Evolutionary conservation across 225 moss, liverwort and hornwort genomes (phyloP).

Genomic region (Marchantia paleacea): DNA sequence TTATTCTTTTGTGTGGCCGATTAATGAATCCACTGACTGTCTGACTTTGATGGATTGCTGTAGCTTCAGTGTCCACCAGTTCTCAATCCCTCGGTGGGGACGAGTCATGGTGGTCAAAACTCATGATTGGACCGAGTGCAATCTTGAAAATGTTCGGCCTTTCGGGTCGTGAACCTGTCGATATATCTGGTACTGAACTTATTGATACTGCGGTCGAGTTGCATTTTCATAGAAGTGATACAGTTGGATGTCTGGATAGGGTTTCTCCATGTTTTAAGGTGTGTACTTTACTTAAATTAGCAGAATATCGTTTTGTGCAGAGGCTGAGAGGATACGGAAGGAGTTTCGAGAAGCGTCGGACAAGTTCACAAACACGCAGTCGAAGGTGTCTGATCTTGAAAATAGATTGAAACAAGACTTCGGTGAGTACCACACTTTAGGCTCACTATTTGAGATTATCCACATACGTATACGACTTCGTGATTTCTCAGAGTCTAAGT

Average conservation of each 20-base stretch:
- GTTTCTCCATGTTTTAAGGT: neutral
- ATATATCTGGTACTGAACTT: slow-evolving; percentile 62
- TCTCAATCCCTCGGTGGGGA: slow-evolving; percentile 15
- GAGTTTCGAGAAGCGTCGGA: slow-evolving; percentile 61
- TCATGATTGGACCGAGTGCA: slow-evolving; percentile 37
- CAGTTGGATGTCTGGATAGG: neutral
- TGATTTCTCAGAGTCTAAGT: neutral
- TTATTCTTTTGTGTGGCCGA: neutral
- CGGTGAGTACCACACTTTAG: slow-evolving; percentile 36
- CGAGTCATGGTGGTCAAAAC: slow-evolving; percentile 75
- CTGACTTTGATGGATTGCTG: neutral
- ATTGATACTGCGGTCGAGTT: neutral
- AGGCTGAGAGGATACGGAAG: slow-evolving; percentile 74
- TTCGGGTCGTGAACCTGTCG: slow-evolving; percentile 57
- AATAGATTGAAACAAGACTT: slow-evolving; percentile 69
- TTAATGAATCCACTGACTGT: neutral
- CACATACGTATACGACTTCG: neutral
- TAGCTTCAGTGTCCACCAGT: slow-evolving; percentile 14
- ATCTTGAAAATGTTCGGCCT: slow-evolving; percentile 42
- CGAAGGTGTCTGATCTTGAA: slow-evolving; percentile 70
- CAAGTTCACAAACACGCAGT: slow-evolving; percentile 49
- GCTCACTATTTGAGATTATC: neutral
- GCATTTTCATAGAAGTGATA: neutral
- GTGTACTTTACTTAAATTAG: neutral
- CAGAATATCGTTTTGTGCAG: slow-evolving; percentile 47